Evolutionary conservation across 768 basidiomycete species (phyloP), one percentile per base, ranked within the genome.

Genomic region (Phlebiopsis flavidoalba): DNA sequence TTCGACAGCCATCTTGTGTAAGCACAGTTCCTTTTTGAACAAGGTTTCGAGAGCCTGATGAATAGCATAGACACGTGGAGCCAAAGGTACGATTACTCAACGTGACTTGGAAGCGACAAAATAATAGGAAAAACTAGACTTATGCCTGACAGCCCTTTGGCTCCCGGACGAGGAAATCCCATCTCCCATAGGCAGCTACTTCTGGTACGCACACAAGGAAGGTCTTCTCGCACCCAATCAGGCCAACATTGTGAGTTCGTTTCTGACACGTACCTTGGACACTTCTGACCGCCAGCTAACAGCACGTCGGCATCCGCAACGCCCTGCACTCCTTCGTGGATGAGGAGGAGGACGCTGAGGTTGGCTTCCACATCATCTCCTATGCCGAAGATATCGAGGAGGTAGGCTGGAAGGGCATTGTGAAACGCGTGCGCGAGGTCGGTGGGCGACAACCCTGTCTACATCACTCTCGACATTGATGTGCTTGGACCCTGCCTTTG

Each of bases 351-450:
- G 72, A 74, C 63, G 58, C 61, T 43, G 65, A 69, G 46, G 66
- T 71, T 52, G 73, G 71, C 11, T 74, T 70, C 63, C 61, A 68
- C 37, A 72, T 70, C 54, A n/a, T 31, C 26, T 72, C 71, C 35
- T 70, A 72, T 46, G 71, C 71, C n/a, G 69, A 72, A 17, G 73
- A 74, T 31, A 66, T 72, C 60, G 73, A 74, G 62, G 73, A 72
- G 31, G 58, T 70, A 47, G 73, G 73, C 53, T 72, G 65, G 64
- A 52, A 66, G 55, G 72, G 73, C 35, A 67, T 74, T 15, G 69
- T 74, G 33, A 64, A 74, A 64, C 64, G 64, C 57, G 72, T 74
- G 59, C 57, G 67, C 21, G 69, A 71, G n/a, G 65, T 64, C 8
- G n/a, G 73, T 74, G 15, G 73, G 73, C 11, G 69, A 70, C 47